These are phyloP conservation scores for Alternaria conjuncta DNA, from an alignment of 2,329 filamentous ascomycete genomes.

Conservation along the genomic window DNA sequence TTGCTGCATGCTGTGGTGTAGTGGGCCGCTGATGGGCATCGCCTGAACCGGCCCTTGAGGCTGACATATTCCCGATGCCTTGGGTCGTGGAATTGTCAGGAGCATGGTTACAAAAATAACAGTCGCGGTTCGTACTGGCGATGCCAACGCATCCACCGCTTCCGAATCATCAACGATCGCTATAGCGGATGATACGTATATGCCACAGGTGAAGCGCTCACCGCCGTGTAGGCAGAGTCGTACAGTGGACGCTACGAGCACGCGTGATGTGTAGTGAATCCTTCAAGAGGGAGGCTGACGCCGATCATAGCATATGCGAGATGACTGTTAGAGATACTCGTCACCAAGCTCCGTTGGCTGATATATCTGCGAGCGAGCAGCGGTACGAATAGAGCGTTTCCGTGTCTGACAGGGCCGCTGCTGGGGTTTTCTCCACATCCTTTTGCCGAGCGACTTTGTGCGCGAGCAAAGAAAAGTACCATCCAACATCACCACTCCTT, in stretches of 20 bases:
- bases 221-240: background rate
- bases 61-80: rapidly evolving
- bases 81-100: background rate
- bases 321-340: background rate
- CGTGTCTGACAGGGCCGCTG: no score
- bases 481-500: background rate
- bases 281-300: rapidly evolving
- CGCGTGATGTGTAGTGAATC: background rate
- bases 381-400: no score
- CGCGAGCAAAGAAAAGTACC: no score
- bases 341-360: background rate
- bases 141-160: background rate
- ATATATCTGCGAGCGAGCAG: no score
- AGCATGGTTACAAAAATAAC: rapidly evolving
- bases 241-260: rapidly evolving
- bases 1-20: no score
- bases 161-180: background rate
- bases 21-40: no score
- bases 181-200: background rate
- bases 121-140: background rate
- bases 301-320: background rate
- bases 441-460: no score
- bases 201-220: background rate
- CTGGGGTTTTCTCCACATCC: no score
- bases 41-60: background rate